Evolutionary conservation across 768 basidiomycete species (phyloP).

Genomic region (Xerocomellus intermedius): DNA sequence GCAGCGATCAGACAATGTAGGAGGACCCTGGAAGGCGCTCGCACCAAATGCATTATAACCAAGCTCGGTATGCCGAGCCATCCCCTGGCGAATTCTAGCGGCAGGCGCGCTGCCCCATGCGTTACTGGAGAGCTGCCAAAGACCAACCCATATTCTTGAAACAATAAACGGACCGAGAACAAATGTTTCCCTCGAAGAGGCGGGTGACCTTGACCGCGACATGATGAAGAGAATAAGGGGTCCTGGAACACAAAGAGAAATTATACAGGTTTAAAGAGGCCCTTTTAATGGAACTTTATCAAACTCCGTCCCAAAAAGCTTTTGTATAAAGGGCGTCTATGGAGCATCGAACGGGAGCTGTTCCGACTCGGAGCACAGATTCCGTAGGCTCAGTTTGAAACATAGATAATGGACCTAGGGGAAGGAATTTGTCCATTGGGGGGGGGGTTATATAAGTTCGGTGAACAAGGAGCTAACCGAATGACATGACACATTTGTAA

Average conservation of each 20-base stretch:
- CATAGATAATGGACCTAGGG: slow-evolving; percentile 4
- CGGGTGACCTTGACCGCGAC: slow-evolving; percentile 15
- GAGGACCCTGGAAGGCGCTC: slow-evolving; percentile 17
- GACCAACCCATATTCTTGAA: slow-evolving; percentile 71
- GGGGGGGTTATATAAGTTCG: slow-evolving; percentile 8
- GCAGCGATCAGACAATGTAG: slow-evolving; percentile 6
- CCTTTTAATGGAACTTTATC: slow-evolving; percentile 27
- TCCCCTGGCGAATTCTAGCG: slow-evolving; percentile 60
- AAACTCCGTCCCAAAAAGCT: slow-evolving; percentile 33
- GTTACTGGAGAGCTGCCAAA: slow-evolving; percentile 85
- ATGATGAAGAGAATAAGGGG: slow-evolving; percentile 16
- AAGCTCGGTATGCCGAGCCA: slow-evolving; percentile 58
- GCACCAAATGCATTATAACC: slow-evolving; percentile 51
- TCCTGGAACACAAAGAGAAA: slow-evolving; percentile 7
- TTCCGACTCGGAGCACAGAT: slow-evolving; percentile 12
- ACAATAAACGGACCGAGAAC: slow-evolving; percentile 53
- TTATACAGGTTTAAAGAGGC: slow-evolving; percentile 1
- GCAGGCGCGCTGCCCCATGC: slow-evolving; percentile 81
- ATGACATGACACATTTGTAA: slow-evolving; percentile 9
- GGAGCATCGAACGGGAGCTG: background rate
- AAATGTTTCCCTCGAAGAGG: slow-evolving; percentile 42
- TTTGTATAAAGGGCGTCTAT: slow-evolving; percentile 3
- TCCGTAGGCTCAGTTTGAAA: slow-evolving; percentile 12
- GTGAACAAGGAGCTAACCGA: slow-evolving; percentile 14
- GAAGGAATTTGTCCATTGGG: background rate